Evolutionary conservation across 768 basidiomycete species (phyloP), one percentile per base, ranked within the genome.

Genomic region (Leccinellum albellum): DNA sequence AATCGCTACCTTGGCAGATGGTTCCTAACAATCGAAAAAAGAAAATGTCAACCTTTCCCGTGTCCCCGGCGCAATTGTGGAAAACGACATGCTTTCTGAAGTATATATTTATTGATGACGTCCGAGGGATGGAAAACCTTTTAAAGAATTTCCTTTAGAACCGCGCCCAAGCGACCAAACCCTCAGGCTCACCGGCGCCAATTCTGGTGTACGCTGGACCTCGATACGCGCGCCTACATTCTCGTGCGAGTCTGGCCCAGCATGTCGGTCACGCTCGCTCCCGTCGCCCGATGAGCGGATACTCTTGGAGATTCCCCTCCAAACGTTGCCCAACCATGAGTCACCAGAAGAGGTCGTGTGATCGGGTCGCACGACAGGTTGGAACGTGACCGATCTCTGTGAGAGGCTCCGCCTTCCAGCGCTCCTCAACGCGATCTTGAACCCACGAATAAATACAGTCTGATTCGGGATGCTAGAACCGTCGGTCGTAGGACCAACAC

Each of bases 391-490:
- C 57, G 63, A 60, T 40, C 26, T 70, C 52, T 66, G 66, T 3
- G 66, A 58, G 6, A 59, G 52, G 20, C 56, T 61, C 47, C 53
- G 63, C 40, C 53, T 40, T 14, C 37, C 37, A 37, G 40, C 20
- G 17, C 56, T 59, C 47, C 68, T 51, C n/a, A 65, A 17, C n/a
- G 64, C 64, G 44, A 69, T 58, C 58, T 69, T 73, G 61, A 70
- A 72, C 7, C 72, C 72, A 9, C 64, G 64, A 23, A 73, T 62
- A 33, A 73, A 70, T 21, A 72, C 63, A 23, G 61, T 52, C 49
- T 74, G 73, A n/a, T 72, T 69, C 33, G 56, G n/a, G 9, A 42
- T 21, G 3, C 49, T 59, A 10, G 14, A 45, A 6, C 50, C 46
- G 26, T 66, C 56, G 6, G 17, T 49, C 3, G 17, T 29, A 12